phyloP scores from a whole-genome alignment of 352 stramenopile genomes.

The Globisporangium orthogonon region DNA sequence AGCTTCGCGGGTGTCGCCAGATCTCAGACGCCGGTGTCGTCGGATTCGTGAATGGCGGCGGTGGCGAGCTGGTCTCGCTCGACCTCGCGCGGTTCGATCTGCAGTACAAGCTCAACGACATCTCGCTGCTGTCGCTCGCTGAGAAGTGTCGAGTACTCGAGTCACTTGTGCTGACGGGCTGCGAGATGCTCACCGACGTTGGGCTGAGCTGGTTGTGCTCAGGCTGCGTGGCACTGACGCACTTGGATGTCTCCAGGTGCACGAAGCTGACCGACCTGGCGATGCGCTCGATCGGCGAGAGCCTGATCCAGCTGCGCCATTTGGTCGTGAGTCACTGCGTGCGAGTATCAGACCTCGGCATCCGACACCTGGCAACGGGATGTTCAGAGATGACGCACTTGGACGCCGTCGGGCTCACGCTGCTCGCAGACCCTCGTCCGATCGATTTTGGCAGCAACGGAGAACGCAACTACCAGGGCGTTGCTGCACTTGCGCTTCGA shows the following conservation, averaged over 20 bases:
- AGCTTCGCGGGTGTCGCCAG: slow-evolving; percentile 79
- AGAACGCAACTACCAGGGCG: slow-evolving; percentile 13
- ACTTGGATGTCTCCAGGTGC: slow-evolving; percentile 82
- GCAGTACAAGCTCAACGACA: slow-evolving; percentile 89
- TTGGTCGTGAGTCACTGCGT: slow-evolving; percentile 41
- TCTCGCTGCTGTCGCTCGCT: slow-evolving; percentile 79
- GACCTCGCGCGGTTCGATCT: slow-evolving; percentile 87
- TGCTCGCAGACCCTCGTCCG: slow-evolving; percentile 30
- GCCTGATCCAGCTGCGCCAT: slow-evolving; percentile 43
- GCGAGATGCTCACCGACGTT: slow-evolving; percentile 89
- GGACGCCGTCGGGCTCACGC: slow-evolving; percentile 29
- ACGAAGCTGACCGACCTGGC: slow-evolving; percentile 86
- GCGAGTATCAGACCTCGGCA: slow-evolving; percentile 45
- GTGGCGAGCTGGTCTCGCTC: slow-evolving; percentile 54
- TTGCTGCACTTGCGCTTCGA: slow-evolving; percentile 25
- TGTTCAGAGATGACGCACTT: slow-evolving; percentile 42
- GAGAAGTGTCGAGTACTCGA: slow-evolving; percentile 51
- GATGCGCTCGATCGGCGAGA: slow-evolving; percentile 80
- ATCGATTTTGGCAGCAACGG: not conserved
- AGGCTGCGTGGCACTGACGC: slow-evolving; percentile 72
- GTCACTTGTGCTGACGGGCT: slow-evolving; percentile 67
- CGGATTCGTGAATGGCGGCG: slow-evolving; percentile 58
- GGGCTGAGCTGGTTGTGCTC: slow-evolving; percentile 88
- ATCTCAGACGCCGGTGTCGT: slow-evolving; percentile 85
- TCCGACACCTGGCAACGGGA: slow-evolving; percentile 37